Base-by-base conservation (phyloP, 768 basidiomycete species). In the Chalciporus sphaerocephalus region DNA sequence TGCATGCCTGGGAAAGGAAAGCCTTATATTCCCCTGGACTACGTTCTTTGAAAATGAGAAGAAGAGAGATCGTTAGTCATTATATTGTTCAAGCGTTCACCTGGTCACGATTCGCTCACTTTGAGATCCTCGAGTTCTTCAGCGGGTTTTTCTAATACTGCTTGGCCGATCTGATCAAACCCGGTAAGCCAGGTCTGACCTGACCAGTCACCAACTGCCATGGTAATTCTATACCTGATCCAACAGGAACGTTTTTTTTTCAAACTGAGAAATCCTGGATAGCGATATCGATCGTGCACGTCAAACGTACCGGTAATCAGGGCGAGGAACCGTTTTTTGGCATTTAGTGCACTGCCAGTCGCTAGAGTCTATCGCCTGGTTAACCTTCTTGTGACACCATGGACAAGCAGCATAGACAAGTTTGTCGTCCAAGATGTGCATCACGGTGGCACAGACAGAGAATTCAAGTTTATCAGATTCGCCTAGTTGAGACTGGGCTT, bases 301-400 rank as follows among this genome's bases (percentile, higher is more conserved):
- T 5, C 35, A 4, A 2, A 73, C 80, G 51, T 53, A 94, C 94
- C 94, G 77, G 61, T 92, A 76, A 53, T 89, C 80, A 3, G 95
- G 93, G 22, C 74, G 70, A 1, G 75, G 71, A 57, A 78, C 87
- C 18, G 65, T 76, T 62, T 76, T 79, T 41, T 87, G 80, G 61
- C 95, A 98, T 66, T 93, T 97, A 62, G 98, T 95, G 64, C 96
- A 98, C 34, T 79, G 70, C 92, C 92, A 98, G 15, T 71, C 74
- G 35, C 72, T 75, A 4, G 30, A 32, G 13, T n/a, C 30, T n/a
- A 73, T 74, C 16, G 73, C 66, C 45, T 88, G 76, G 1, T 78
- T 66, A 4, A 97, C 87, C 67, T 98, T 99, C 72, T 98, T 98
- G 67, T 76, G 88, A 67, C 95, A 98, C 7, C 73, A 75, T 30